These are phyloP conservation scores for Coccomyxa sp. DNA, from an alignment of 139 green algal genomes.

Conservation along the genomic window DNA sequence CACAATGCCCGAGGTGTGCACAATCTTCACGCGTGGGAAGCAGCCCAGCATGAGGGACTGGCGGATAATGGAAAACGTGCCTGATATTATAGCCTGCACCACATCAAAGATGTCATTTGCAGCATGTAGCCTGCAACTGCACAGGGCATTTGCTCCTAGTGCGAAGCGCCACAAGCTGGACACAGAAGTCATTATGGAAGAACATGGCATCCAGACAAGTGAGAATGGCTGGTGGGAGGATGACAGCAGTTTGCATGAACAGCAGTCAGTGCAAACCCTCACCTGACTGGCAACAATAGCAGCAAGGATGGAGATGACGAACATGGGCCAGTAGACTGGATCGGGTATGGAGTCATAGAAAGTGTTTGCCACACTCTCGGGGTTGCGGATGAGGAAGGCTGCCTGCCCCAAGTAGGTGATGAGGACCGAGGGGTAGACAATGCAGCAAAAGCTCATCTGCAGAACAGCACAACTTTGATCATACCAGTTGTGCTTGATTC, in stretches of 20 bases:
- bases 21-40: slow-evolving; percentile 44
- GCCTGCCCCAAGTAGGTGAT: slow-evolving; percentile 65
- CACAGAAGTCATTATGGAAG: background rate
- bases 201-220: background rate
- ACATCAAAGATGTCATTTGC: background rate
- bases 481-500: too few relatives aligned
- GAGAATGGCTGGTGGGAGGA: background rate
- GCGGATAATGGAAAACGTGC: slow-evolving; percentile 45
- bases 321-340: slow-evolving; percentile 22
- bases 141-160: background rate
- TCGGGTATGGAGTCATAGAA: slow-evolving; percentile 25
- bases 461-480: background rate
- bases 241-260: too few relatives aligned
- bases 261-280: background rate
- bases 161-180: background rate
- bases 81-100: slow-evolving; percentile 41
- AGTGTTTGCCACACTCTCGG: slow-evolving; percentile 11
- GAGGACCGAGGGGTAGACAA: slow-evolving; percentile 54
- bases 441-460: slow-evolving; percentile 17
- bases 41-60: slow-evolving; percentile 34
- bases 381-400: slow-evolving; percentile 8
- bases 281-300: slow-evolving; percentile 40
- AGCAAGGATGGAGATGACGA: slow-evolving; percentile 46
- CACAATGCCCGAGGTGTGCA: slow-evolving; percentile 32
- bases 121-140: background rate